These are phyloP conservation scores for Haplosporangium sp. DNA, from an alignment of 371 early-diverging fungal genomes.

Conservation along the genomic window DNA sequence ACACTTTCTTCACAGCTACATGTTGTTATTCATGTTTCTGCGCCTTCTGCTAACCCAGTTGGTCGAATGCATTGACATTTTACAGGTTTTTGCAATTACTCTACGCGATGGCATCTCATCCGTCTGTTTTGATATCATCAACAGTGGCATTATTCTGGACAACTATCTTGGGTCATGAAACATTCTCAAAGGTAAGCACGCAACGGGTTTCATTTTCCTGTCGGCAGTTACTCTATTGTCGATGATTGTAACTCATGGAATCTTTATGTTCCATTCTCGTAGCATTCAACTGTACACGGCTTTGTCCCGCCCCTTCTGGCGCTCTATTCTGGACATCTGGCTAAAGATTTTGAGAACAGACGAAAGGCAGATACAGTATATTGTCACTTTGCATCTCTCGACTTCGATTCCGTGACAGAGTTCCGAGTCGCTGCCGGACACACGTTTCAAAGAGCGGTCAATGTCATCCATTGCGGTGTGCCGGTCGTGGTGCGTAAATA, in stretches of 20 bases:
- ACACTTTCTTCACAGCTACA: neutral
- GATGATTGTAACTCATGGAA: neutral
- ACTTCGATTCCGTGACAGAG: slow-evolving; percentile 43
- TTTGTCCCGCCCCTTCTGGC: slow-evolving; percentile 37
- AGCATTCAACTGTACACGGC: slow-evolving; percentile 33
- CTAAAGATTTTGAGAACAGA: slow-evolving; percentile 32
- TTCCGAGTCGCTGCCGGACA: slow-evolving; percentile 25
- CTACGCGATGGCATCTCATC: slow-evolving; percentile 53
- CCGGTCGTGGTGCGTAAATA: slow-evolving; percentile 26
- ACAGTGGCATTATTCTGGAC: slow-evolving; percentile 50
- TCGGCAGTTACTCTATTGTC: too few relatives aligned
- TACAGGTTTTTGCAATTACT: slow-evolving; percentile 40
- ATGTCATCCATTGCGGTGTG: slow-evolving; percentile 48
- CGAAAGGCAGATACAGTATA: slow-evolving; percentile 29
- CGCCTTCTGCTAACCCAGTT: too few relatives aligned
- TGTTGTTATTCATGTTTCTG: too few relatives aligned
- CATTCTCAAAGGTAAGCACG: slow-evolving; percentile 33
- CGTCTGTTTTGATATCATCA: slow-evolving; percentile 39
- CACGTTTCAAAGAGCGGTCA: slow-evolving; percentile 36
- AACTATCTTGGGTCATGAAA: slow-evolving; percentile 41
- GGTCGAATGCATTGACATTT: neutral
- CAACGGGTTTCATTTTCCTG: neutral
- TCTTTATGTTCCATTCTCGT: neutral
- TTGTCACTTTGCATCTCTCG: slow-evolving; percentile 39
- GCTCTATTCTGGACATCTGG: slow-evolving; percentile 36